Evolutionary conservation across 2,329 filamentous ascomycete genomes (phyloP).

Genomic region (Monosporascus sp.): DNA sequence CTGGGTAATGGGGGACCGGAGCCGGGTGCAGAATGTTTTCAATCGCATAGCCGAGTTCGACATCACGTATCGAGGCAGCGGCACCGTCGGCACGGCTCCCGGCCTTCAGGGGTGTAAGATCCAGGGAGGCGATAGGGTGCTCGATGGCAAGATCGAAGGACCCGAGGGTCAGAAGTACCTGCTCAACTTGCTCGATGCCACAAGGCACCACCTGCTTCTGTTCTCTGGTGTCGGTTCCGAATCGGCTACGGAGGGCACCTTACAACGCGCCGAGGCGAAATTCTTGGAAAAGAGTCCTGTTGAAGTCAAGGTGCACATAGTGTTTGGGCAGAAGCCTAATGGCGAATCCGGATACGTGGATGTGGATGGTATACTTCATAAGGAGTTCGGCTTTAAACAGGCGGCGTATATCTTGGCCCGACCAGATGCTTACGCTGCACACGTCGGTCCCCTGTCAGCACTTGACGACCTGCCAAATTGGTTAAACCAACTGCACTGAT

Average conservation of each 20-base stretch:
- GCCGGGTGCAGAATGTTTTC: constrained; percentile 21
- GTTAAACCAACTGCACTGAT: neutral
- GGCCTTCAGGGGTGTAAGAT: constrained; percentile 27
- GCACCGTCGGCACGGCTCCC: constrained; percentile 22
- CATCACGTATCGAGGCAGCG: constrained; percentile 33
- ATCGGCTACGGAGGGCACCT: constrained; percentile 8
- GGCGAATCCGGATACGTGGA: constrained; percentile 14
- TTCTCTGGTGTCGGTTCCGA: constrained; percentile 18
- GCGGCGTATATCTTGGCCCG: constrained; percentile 21
- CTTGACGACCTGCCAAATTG: constrained; percentile 11
- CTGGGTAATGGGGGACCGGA: constrained; percentile 20
- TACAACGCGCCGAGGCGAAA: constrained; percentile 11
- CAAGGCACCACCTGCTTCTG: constrained; percentile 19
- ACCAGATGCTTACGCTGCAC: constrained; percentile 23
- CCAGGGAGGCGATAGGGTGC: constrained; percentile 41
- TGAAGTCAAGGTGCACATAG: constrained; percentile 12
- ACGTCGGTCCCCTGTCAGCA: constrained; percentile 18
- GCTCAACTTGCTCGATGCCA: constrained; percentile 15
- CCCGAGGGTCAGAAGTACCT: constrained; percentile 15
- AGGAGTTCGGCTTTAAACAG: constrained; percentile 15
- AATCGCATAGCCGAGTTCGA: constrained; percentile 34
- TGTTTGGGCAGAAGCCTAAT: constrained; percentile 10
- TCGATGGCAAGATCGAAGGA: constrained; percentile 25
- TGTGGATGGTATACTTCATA: constrained; percentile 16
- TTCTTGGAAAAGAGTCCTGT: constrained; percentile 8